Base-by-base conservation (phyloP, 2,329 filamentous ascomycete genomes). In the Cordyceps fumosorosea region DNA sequence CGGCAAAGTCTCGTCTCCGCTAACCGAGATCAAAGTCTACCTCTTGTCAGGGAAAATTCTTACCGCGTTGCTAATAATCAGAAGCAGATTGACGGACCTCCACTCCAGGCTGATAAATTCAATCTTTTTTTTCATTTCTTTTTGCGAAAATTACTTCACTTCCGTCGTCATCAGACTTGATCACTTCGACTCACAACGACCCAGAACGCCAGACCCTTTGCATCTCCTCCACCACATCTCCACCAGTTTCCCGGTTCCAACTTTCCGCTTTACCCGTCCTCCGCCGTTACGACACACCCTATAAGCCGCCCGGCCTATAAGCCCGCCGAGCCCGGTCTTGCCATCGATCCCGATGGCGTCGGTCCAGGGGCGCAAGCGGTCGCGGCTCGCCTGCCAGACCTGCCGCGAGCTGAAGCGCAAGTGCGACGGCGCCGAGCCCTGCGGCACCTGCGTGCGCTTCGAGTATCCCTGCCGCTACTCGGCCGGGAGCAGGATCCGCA, bases 381-480 rank as follows among this genome's bases (percentile, higher is more conserved):
- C 79, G 26, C 76, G 75, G 45, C 64, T 78, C 10, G 80, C 79
- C 24, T 82, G 80, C 66, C 73, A 79, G 62, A 78, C 80, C 20
- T 85, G 83, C 62, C 76, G 83, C 42, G 76, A 82, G 14, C 77
- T 82, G 55, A 85, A 85, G 69, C 76, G 83, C 52, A 81, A 82
- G 71, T 85, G 83, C 65, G 80, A 84, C 64, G 81, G 82, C 14
- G 73, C 72, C 6, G 72, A 77, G 47, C 83, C 83, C 0, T 85
- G 83, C 67, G 75, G 75, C 54, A 81, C 80, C 40, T 85, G 83
- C 68, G 72, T 76, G 0, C 77, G 81, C 37, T 82, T 80, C 63
- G 81, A 82, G 45, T 81, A 82, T 61, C 77, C 80, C 18, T 84
- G 82, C 67, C 73, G 72, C 62, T 84, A 82, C 68, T 71, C 69